A percentile compares a stretch with the other conserved stretches of the same genome.
phyloP scores from a whole-genome alignment of 78 protist species.

The Pelomyxa schiedti region DNA sequence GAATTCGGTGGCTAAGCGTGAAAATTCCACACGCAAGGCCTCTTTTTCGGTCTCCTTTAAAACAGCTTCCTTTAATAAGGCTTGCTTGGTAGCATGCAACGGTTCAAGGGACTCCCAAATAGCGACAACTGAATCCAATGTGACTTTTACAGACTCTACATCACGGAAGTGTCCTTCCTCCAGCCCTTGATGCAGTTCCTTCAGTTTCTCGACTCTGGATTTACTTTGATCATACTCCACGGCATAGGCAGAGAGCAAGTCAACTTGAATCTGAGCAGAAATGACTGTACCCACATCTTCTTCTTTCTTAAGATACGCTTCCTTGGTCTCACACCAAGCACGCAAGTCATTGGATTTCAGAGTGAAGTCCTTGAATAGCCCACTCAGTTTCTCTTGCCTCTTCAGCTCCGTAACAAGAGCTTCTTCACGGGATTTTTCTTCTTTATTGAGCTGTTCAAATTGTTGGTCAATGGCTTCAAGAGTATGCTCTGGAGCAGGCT shows the following conservation, averaged over 20 bases:
- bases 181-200: constrained; percentile 18
- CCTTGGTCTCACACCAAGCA: background rate
- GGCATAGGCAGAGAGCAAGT: background rate
- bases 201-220: background rate
- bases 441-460: background rate
- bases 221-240: background rate
- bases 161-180: constrained; percentile 5
- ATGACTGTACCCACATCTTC: background rate
- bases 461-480: background rate
- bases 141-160: background rate
- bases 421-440: background rate
- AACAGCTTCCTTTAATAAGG: background rate
- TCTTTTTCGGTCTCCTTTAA: background rate
- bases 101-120: background rate
- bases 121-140: background rate
- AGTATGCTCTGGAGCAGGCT: background rate
- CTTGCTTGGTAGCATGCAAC: background rate
- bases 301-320: background rate
- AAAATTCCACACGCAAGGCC: background rate
- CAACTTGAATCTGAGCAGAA: background rate
- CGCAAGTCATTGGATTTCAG: background rate
- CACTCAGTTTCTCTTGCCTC: background rate
- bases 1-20: background rate
- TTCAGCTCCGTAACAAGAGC: background rate
- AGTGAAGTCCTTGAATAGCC: background rate